Evolutionary conservation across 2,329 filamentous ascomycete genomes (phyloP).

Genomic region (Hawksworthiomyces lignivorus): DNA sequence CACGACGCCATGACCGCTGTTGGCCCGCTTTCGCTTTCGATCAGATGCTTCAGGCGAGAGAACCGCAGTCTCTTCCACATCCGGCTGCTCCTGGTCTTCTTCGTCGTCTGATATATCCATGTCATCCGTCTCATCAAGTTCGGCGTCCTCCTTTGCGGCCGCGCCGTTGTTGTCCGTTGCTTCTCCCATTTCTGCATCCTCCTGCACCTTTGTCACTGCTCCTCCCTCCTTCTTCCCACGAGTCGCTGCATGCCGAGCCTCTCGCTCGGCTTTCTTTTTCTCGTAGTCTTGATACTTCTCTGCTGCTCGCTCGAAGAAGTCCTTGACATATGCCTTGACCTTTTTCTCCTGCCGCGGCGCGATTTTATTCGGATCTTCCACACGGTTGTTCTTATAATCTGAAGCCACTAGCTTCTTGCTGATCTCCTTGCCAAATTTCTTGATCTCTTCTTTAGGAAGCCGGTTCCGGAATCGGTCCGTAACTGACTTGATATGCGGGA

Average conservation of each 20-base stretch:
- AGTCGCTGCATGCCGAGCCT: slow-evolving; percentile 6
- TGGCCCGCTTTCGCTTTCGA: slow-evolving; percentile 59
- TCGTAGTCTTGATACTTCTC: slow-evolving; percentile 64
- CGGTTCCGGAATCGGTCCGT: slow-evolving; percentile 82
- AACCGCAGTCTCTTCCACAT: background rate
- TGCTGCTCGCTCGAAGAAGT: slow-evolving; percentile 81
- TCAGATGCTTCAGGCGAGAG: slow-evolving; percentile 40
- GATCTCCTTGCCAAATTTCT: slow-evolving; percentile 57
- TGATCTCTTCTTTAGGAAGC: slow-evolving; percentile 70
- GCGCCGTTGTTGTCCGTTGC: slow-evolving; percentile 8
- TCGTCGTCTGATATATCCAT: slow-evolving; percentile 36
- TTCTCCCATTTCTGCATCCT: background rate
- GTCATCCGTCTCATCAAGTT: slow-evolving; percentile 24
- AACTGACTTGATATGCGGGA: slow-evolving; percentile 76
- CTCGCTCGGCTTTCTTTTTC: slow-evolving; percentile 48
- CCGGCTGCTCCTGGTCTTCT: slow-evolving; percentile 16
- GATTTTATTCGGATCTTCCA: slow-evolving; percentile 69
- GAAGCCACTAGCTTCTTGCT: slow-evolving; percentile 85
- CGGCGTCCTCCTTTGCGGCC: slow-evolving; percentile 19
- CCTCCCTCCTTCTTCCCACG: background rate
- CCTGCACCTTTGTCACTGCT: background rate
- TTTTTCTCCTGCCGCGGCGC: slow-evolving; percentile 71
- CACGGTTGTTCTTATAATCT: slow-evolving; percentile 85
- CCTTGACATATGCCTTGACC: slow-evolving; percentile 74
- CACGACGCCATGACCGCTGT: slow-evolving; percentile 21